A percentile compares a stretch with the other conserved stretches of the same genome.
Evolutionary conservation across 257 asterid genomes (phyloP).

Genomic region (Euphrasia confusa): DNA sequence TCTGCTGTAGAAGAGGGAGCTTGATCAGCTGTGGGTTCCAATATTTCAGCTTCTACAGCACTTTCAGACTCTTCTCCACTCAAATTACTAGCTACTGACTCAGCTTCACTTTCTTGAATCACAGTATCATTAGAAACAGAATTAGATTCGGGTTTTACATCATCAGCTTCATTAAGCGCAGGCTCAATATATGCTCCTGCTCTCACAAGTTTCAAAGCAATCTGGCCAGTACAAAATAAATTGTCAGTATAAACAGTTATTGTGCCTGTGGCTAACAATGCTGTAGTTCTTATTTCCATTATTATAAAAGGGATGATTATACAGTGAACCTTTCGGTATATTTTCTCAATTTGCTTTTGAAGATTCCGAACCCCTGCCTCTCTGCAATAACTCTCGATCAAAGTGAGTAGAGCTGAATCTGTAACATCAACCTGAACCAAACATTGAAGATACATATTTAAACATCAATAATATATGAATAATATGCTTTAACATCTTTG

Average conservation of each 20-base stretch:
- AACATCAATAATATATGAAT: too few relatives aligned
- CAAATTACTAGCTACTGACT: constrained; percentile 24
- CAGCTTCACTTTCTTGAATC: constrained; percentile 36
- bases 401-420: constrained; percentile 79
- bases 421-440: constrained; percentile 81
- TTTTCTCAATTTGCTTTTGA: constrained; percentile 98
- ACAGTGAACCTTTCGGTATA: constrained; percentile 73
- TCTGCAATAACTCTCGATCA: constrained; percentile 94
- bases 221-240: constrained; percentile 41
- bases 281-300: neutral
- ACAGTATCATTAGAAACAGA: constrained; percentile 25
- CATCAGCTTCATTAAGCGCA: neutral
- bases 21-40: constrained; percentile 32
- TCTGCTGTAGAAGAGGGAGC: constrained; percentile 31
- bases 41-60: constrained; percentile 49
- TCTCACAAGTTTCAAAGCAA: constrained; percentile 74
- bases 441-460: neutral
- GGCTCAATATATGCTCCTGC: constrained; percentile 41
- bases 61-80: constrained; percentile 30
- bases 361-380: constrained; percentile 99
- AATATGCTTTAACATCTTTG: neutral
- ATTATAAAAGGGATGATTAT: neutral
- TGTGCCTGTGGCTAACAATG: neutral
- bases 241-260: constrained; percentile 9
- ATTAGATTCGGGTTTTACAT: constrained; percentile 33